A percentile compares a stretch with the other conserved stretches of the same genome.
These are phyloP conservation scores for Carex myosuroides DNA, from an alignment of 176 grass and related monocot genomes.

Conservation along the genomic window DNA sequence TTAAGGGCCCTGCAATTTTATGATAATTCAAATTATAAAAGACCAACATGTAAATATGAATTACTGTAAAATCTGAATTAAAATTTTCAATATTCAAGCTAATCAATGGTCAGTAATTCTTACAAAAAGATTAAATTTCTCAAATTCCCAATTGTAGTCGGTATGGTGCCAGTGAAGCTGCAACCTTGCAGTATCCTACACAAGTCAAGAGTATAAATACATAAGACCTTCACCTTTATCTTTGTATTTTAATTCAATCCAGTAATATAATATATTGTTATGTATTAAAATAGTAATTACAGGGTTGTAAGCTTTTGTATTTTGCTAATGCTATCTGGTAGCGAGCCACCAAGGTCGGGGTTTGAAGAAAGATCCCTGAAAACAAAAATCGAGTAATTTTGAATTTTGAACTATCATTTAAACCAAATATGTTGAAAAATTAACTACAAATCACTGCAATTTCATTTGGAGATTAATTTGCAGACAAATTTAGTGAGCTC, in stretches of 20 bases:
- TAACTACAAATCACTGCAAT: not conserved
- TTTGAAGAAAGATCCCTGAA: slow-evolving; percentile 90
- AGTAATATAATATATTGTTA: slow-evolving; percentile 12
- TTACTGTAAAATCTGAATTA: slow-evolving; percentile 8
- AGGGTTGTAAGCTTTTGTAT: slow-evolving; percentile 58
- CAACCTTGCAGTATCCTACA: slow-evolving; percentile 79
- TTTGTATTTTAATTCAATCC: not conserved
- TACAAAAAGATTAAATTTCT: slow-evolving; percentile 66
- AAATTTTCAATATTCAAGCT: slow-evolving; percentile 1
- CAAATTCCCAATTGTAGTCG: slow-evolving; percentile 55
- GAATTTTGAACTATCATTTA: not conserved
- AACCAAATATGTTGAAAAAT: not conserved
- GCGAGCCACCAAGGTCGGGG: slow-evolving; percentile 35
- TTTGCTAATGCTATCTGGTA: slow-evolving; percentile 65
- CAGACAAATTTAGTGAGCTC: slow-evolving; percentile 33
- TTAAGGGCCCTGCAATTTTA: slow-evolving; percentile 56
- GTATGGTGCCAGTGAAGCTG: slow-evolving; percentile 57
- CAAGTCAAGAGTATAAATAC: not conserved
- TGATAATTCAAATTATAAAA: slow-evolving; percentile 1
- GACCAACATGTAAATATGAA: not conserved
- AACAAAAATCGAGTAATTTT: slow-evolving; percentile 24
- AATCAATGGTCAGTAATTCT: slow-evolving; percentile 17
- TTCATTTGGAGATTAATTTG: slow-evolving; percentile 5
- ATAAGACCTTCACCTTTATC: slow-evolving; percentile 6
- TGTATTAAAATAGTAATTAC: slow-evolving; percentile 41